phyloP scores from a whole-genome alignment of 257 asterid species.

The Henckelia pumila region DNA sequence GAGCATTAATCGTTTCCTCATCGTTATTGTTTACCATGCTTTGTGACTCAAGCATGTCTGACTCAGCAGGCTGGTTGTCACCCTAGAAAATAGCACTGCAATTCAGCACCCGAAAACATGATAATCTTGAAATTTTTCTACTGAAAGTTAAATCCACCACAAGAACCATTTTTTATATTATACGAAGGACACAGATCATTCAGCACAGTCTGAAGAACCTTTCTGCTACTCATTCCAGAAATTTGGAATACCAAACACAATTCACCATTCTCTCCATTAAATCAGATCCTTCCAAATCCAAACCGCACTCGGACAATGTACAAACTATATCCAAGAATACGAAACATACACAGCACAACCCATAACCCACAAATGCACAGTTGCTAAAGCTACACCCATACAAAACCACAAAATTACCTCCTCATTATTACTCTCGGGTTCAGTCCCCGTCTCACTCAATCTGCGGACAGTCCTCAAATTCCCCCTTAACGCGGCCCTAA shows the following conservation, averaged over 20 bases:
- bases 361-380: background rate
- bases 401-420: slow-evolving; percentile 41
- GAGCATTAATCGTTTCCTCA: slow-evolving; percentile 32
- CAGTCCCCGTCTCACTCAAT: slow-evolving; percentile 50
- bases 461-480: slow-evolving; percentile 45
- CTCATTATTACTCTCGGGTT: slow-evolving; percentile 55
- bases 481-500: slow-evolving; percentile 35
- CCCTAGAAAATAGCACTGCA: slow-evolving; percentile 33
- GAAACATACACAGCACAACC: background rate
- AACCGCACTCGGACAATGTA: slow-evolving; percentile 23
- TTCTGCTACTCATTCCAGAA: slow-evolving; percentile 30
- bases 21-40: slow-evolving; percentile 30
- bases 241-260: slow-evolving; percentile 25
- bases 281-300: slow-evolving; percentile 49
- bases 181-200: slow-evolving; percentile 27
- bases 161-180: background rate
- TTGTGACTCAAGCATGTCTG: slow-evolving; percentile 37
- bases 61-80: slow-evolving; percentile 37
- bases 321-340: slow-evolving; percentile 9
- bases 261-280: slow-evolving; percentile 40
- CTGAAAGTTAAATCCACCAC: background rate
- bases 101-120: slow-evolving; percentile 25
- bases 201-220: slow-evolving; percentile 35
- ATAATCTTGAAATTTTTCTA: slow-evolving; percentile 1
- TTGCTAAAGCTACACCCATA: background rate